phyloP scores from a whole-genome alignment of 2,329 filamentous ascomycete species.

The Diaporthe sp. region DNA sequence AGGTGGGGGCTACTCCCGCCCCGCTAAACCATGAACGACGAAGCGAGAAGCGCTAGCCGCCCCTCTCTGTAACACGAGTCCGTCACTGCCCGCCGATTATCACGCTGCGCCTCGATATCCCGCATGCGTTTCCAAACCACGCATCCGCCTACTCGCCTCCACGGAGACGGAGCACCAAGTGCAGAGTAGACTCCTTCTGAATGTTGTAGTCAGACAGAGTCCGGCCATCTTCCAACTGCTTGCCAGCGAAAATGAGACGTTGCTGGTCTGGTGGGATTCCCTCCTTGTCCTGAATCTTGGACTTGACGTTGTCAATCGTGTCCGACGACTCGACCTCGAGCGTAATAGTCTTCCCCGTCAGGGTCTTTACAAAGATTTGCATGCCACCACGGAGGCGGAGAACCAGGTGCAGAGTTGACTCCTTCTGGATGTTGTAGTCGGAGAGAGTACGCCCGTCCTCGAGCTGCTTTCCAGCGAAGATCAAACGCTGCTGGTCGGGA shows the following conservation, averaged over 20 bases:
- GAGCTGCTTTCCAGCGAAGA: slow-evolving; percentile 94
- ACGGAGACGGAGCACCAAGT: slow-evolving; percentile 79
- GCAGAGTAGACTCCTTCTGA: slow-evolving; percentile 82
- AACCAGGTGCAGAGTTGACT: slow-evolving; percentile 85
- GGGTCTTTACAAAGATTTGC: slow-evolving; percentile 80
- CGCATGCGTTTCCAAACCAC: background rate
- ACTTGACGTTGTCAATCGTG: slow-evolving; percentile 79
- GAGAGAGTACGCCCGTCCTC: slow-evolving; percentile 92
- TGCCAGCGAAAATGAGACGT: slow-evolving; percentile 78
- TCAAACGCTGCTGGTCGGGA: slow-evolving; percentile 93
- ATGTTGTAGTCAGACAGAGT: slow-evolving; percentile 93
- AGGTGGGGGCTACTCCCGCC: slow-evolving; percentile 14
- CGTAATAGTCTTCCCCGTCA: slow-evolving; percentile 79
- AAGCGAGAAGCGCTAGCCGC: slow-evolving; percentile 1
- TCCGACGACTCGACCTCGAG: slow-evolving; percentile 77
- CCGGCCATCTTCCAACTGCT: slow-evolving; percentile 81
- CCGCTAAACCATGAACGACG: slow-evolving; percentile 6
- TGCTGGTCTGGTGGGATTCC: slow-evolving; percentile 80
- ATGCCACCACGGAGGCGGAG: slow-evolving; percentile 86
- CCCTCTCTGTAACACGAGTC: background rate
- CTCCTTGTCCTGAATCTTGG: slow-evolving; percentile 80
- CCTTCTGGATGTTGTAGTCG: slow-evolving; percentile 98
- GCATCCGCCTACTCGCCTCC: slow-evolving; percentile 66
- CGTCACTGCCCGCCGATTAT: background rate
- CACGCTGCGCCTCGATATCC: no score